Percentiles rank a stretch among this genome's conserved stretches.
phyloP scores from a whole-genome alignment of 2,329 filamentous ascomycete species.

The Fusarium redolens region DNA sequence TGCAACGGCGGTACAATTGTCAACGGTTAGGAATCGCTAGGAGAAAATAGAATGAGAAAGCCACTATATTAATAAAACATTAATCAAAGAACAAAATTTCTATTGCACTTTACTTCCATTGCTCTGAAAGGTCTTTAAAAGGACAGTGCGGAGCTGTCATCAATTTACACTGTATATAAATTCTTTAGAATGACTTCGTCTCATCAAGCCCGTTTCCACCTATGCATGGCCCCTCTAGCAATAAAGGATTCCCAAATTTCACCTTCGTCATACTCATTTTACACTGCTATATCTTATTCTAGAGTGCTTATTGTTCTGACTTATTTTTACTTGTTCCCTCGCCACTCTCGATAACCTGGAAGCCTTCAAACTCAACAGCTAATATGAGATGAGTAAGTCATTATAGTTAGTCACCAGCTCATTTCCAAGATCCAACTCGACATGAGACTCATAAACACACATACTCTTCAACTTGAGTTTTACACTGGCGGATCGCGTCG shows the following conservation, averaged over 20 bases:
- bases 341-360: neutral
- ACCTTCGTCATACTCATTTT: neutral
- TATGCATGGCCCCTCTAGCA: neutral
- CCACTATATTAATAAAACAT: neutral
- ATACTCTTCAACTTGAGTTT: constrained; percentile 34
- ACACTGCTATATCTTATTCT: neutral
- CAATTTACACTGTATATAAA: neutral
- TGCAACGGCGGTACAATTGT: constrained; percentile 64
- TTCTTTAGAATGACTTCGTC: neutral
- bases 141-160: neutral
- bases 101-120: neutral
- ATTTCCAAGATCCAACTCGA: neutral
- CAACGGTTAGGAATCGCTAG: constrained; percentile 53
- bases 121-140: too few species aligned
- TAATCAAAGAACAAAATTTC: neutral
- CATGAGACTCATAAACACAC: constrained; percentile 45
- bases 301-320: neutral
- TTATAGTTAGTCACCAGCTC: neutral
- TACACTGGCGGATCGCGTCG: constrained; percentile 32
- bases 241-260: neutral
- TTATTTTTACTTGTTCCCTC: too few species aligned
- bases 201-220: neutral
- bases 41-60: neutral
- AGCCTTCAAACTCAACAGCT: neutral
- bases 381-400: neutral